Conservation (phyloP, 2,329 filamentous ascomycete species). For the Aureobasidium leucospermi region DNA sequence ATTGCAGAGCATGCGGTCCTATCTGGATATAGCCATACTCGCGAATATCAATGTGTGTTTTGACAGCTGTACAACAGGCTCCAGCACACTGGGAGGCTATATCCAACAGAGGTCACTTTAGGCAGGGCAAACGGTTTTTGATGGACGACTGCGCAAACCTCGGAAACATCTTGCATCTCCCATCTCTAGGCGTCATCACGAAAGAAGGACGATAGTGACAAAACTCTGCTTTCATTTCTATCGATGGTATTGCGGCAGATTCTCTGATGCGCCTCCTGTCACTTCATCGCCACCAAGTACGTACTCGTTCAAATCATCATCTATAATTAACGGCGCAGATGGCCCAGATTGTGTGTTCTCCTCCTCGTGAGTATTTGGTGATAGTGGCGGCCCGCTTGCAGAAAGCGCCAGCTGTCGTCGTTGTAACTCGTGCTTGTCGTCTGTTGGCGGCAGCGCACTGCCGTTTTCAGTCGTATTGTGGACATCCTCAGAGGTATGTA, state of each 20-base stretch:
- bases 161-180: no score
- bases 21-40: no score
- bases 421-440: slow-evolving; percentile 77
- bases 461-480: not conserved
- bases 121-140: no score
- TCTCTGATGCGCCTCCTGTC: not conserved
- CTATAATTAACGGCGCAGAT: slow-evolving; percentile 7
- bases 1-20: no score
- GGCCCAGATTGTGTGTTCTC: not conserved
- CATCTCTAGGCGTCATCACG: no score
- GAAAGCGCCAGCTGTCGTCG: slow-evolving; percentile 34
- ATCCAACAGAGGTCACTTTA: no score
- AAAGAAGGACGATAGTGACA: no score
- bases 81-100: no score
- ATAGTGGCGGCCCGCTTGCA: slow-evolving; percentile 32
- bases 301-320: slow-evolving; percentile 6
- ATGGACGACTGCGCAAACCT: no score
- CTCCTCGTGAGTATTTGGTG: not conserved
- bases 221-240: not conserved
- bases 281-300: not conserved
- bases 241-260: slow-evolving; percentile 14
- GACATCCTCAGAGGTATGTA: not conserved
- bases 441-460: slow-evolving; percentile 31
- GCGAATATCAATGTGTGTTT: no score
- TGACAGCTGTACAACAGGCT: no score